Evolutionary conservation across 2,329 filamentous ascomycete species (phyloP), one percentile per base, ranked within the genome.

Genomic region (Penicillium sp.): DNA sequence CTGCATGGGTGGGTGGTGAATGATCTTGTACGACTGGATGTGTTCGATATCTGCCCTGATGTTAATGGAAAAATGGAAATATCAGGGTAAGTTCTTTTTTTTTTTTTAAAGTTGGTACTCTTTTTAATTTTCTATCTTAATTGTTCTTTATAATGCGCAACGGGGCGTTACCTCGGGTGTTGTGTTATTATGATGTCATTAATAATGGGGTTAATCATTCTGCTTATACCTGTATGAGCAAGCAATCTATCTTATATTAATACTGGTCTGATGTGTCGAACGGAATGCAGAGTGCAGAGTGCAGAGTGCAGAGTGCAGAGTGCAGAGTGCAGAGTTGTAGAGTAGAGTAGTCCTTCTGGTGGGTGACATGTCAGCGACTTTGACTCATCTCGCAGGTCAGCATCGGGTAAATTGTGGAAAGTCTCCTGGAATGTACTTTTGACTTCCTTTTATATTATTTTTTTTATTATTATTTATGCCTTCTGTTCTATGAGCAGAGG

Each of bases 111-210:
- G n/a, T n/a, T n/a, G n/a, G n/a, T n/a, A n/a, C n/a, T n/a, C n/a
- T n/a, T n/a, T n/a, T n/a, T n/a, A n/a, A n/a, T 19, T 8, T 19
- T 21, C 16, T 10, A 19, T 28, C 10, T 28, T 5, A n/a, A 18
- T 10, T 44, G 23, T 29, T 21, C 18, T 44, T 43, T 21, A 31
- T 54, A 51, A 54, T 50, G 28, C 39, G 51, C 47, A 19, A 37
- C 9, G 14, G 21, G 26, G 33, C 24, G 31, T 40, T 31, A 45
- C 18, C 28, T 42, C 14, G 49, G 28, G 29, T 52, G 33, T 21
- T 47, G 40, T 48, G 51, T 46, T 51, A 51, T 16, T 52, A 52
- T 24, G 28, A 47, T 52, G 49, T 55, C 29, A 58, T 52, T 49
- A 55, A 56, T 56, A 48, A 29, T 52, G 48, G 51, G 34, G 39